phyloP scores from a whole-genome alignment of 2,329 filamentous ascomycete genomes.

The Phyllosticta citribraziliensis region DNA sequence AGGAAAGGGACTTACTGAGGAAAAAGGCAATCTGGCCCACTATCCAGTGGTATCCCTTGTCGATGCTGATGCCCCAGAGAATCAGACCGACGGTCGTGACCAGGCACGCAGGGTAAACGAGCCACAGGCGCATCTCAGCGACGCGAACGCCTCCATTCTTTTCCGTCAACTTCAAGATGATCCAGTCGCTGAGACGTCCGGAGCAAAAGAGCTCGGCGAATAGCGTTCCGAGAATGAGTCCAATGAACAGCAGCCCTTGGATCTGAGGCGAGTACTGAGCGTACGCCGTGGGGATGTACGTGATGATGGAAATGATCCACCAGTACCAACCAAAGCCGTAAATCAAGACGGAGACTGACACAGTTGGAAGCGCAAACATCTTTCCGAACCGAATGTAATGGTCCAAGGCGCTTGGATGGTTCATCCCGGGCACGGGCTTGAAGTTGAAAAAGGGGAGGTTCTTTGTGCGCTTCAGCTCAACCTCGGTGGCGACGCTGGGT shows the following conservation, averaged over 20 bases:
- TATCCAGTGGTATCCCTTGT: constrained; percentile 46
- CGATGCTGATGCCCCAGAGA: constrained; percentile 47
- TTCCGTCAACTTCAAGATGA: constrained; percentile 38
- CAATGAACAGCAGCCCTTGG: constrained; percentile 45
- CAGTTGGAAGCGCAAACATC: constrained; percentile 38
- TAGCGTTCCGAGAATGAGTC: constrained; percentile 44
- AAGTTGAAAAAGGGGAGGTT: constrained; percentile 37
- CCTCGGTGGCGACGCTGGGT: constrained; percentile 10
- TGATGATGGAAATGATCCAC: constrained; percentile 46
- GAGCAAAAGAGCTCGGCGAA: constrained; percentile 44
- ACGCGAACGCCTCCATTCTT: constrained; percentile 34
- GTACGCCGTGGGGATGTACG: constrained; percentile 45
- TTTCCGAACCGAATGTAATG: constrained; percentile 37
- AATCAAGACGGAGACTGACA: constrained; percentile 37
- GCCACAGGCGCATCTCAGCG: constrained; percentile 48
- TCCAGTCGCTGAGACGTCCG: constrained; percentile 42
- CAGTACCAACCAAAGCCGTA: constrained; percentile 49
- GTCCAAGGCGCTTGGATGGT: constrained; percentile 42
- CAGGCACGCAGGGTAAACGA: constrained; percentile 43
- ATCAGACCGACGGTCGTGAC: constrained; percentile 41
- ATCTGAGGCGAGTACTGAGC: constrained; percentile 37
- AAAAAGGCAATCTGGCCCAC: constrained; percentile 48
- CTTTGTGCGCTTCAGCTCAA: constrained; percentile 30
- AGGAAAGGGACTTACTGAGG: constrained; percentile 33
- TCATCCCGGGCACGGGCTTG: constrained; percentile 39